Percentiles rank a stretch among this genome's conserved stretches.
These are phyloP conservation scores for Colletotrichum ledebouriae DNA, from an alignment of 2,329 filamentous ascomycete genomes.

Conservation along the genomic window DNA sequence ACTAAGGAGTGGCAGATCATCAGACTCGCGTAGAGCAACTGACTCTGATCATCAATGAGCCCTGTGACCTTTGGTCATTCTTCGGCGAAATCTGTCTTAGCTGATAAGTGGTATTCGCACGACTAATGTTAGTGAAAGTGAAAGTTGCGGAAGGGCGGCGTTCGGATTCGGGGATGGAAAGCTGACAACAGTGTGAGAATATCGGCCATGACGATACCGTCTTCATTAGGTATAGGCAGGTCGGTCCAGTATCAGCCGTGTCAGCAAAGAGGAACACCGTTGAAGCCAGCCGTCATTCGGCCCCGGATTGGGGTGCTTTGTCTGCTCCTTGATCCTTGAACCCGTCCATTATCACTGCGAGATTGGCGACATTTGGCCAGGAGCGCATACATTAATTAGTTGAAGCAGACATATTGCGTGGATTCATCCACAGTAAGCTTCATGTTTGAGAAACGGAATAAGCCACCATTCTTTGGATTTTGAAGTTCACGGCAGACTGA, in stretches of 20 bases:
- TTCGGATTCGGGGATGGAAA: neutral
- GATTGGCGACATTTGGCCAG: constrained; percentile 29
- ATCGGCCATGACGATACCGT: constrained; percentile 14
- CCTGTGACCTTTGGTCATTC: too few species aligned
- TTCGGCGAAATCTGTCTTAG: neutral
- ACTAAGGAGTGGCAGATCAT: too few species aligned
- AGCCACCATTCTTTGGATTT: too few species aligned
- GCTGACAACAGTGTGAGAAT: neutral
- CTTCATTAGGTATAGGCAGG: constrained; percentile 9
- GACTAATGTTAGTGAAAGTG: neutral
- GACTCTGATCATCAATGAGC: too few species aligned
- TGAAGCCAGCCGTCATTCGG: too few species aligned
- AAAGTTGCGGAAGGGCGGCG: constrained; percentile 8
- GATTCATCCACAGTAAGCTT: too few species aligned
- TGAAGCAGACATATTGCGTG: constrained; percentile 30
- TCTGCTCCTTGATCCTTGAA: constrained; percentile 33
- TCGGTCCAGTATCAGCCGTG: constrained; percentile 12
- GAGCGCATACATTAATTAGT: constrained; percentile 14
- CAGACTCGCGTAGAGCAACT: too few species aligned
- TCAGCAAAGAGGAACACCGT: constrained; percentile 14
- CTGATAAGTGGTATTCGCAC: constrained; percentile 4
- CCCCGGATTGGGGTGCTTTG: constrained; percentile 28
- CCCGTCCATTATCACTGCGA: constrained; percentile 19
- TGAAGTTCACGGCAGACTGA: too few species aligned
- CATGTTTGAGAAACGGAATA: too few species aligned